Conservation (phyloP, 768 basidiomycete genomes). For the Naganishia antarctica region DNA sequence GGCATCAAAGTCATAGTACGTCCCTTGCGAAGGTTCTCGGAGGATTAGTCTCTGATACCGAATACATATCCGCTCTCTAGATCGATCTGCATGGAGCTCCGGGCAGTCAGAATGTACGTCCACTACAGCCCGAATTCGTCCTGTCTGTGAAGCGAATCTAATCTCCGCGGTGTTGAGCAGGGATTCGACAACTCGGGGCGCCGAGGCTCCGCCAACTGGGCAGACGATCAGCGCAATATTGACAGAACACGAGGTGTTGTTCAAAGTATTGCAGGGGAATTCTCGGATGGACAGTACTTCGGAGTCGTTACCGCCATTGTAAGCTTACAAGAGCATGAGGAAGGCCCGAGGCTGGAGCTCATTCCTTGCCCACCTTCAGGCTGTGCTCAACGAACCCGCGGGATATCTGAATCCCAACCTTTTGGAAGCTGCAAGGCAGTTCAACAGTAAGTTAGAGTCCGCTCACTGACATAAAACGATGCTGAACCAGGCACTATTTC, state of each 20-base stretch:
- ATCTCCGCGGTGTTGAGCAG: too few relatives aligned
- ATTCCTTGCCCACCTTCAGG: neutral
- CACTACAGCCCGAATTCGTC: too few relatives aligned
- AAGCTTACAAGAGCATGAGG: neutral
- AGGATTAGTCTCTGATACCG: neutral
- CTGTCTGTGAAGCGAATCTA: too few relatives aligned
- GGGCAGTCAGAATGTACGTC: conserved; percentile 37
- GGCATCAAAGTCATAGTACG: conserved; percentile 42
- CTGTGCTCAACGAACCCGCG: conserved; percentile 47
- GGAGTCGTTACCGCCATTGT: conserved; percentile 45
- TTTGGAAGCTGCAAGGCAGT: conserved; percentile 33
- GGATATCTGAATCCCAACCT: conserved; percentile 37
- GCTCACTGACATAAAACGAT: too few relatives aligned
- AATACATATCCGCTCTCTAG: neutral
- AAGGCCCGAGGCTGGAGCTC: neutral
- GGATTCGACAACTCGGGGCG: conserved; percentile 44
- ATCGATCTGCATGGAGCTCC: conserved; percentile 48
- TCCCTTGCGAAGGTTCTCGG: neutral
- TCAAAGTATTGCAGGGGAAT: conserved; percentile 37
- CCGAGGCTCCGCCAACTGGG: conserved; percentile 41
- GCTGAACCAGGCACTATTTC: neutral
- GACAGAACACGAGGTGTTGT: conserved; percentile 40
- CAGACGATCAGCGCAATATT: conserved; percentile 34
- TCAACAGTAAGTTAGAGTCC: conserved; percentile 7
- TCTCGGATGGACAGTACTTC: conserved; percentile 42